phyloP scores from a whole-genome alignment of 2,329 filamentous ascomycete genomes.

The Hypoxylon sp. region DNA sequence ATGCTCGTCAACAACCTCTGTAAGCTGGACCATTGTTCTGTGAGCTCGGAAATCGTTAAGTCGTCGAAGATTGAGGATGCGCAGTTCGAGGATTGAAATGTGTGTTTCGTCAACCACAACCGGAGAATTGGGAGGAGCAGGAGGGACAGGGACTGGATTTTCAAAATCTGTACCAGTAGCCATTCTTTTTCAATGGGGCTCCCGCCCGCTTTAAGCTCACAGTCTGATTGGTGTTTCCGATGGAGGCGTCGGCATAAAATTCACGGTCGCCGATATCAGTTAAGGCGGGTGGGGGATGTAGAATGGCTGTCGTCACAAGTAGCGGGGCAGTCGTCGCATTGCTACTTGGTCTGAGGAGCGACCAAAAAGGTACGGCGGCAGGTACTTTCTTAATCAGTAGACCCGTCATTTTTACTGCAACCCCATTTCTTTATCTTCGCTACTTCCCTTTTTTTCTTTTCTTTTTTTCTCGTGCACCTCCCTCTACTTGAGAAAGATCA shows the following conservation, averaged over 20 bases:
- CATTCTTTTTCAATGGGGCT: conserved; percentile 1
- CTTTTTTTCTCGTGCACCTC: no score
- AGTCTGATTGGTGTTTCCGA: no score
- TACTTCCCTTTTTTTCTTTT: no score
- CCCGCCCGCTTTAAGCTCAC: neutral
- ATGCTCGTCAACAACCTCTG: conserved; percentile 96
- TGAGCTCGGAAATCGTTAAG: neutral
- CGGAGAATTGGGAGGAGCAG: conserved; percentile 21
- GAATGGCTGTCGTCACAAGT: neutral
- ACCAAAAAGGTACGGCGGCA: neutral
- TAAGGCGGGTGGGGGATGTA: neutral
- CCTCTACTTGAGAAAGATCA: no score
- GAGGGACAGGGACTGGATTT: conserved; percentile 8
- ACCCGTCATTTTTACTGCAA: neutral
- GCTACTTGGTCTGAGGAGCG: neutral
- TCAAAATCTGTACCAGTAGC: conserved; percentile 15
- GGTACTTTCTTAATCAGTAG: neutral
- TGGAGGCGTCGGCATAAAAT: neutral
- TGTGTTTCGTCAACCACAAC: neutral
- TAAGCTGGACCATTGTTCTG: conserved; percentile 87
- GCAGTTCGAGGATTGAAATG: neutral
- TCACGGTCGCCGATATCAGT: neutral
- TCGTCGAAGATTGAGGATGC: neutral
- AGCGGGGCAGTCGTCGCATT: neutral
- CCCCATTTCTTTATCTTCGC: neutral